A percentile compares a stretch with the other conserved stretches of the same genome.
These are phyloP conservation scores for Lentinus tigrinus DNA, from an alignment of 768 basidiomycete genomes.

Conservation along the genomic window DNA sequence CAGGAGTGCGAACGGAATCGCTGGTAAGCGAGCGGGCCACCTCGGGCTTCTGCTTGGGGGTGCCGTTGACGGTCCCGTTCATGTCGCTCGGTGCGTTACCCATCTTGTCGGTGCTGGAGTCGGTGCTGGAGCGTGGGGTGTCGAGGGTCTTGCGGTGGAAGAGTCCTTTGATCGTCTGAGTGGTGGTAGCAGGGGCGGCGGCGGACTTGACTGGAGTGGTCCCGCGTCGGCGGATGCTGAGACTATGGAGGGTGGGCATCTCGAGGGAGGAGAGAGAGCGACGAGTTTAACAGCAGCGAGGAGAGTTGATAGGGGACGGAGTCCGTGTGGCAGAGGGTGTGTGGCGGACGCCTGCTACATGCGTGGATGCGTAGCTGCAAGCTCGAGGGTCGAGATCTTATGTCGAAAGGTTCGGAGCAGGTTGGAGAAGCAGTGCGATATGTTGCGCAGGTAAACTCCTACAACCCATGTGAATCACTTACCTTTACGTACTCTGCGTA, in stretches of 20 bases:
- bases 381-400: background rate
- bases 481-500: background rate
- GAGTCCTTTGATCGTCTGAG: background rate
- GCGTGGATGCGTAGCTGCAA: constrained; percentile 3
- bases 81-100: constrained; percentile 19
- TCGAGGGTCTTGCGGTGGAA: background rate
- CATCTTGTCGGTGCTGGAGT: constrained; percentile 4
- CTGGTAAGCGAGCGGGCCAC: background rate
- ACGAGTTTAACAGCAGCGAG: constrained; percentile 1
- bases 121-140: background rate
- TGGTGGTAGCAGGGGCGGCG: background rate
- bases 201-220: constrained; percentile 2
- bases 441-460: background rate
- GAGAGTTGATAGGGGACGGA: background rate
- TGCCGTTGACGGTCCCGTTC: constrained; percentile 6
- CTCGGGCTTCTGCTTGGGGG: constrained; percentile 1
- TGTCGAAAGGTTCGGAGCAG: background rate
- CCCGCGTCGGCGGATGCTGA: constrained; percentile 18
- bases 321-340: constrained; percentile 2
- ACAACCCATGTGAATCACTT: background rate
- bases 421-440: background rate
- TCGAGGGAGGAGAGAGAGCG: background rate
- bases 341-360: background rate
- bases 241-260: constrained; percentile 14
- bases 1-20: constrained; percentile 7